Evolutionary conservation across 2,329 filamentous ascomycete genomes (phyloP).

Genomic region (Coniochaeta sp.): DNA sequence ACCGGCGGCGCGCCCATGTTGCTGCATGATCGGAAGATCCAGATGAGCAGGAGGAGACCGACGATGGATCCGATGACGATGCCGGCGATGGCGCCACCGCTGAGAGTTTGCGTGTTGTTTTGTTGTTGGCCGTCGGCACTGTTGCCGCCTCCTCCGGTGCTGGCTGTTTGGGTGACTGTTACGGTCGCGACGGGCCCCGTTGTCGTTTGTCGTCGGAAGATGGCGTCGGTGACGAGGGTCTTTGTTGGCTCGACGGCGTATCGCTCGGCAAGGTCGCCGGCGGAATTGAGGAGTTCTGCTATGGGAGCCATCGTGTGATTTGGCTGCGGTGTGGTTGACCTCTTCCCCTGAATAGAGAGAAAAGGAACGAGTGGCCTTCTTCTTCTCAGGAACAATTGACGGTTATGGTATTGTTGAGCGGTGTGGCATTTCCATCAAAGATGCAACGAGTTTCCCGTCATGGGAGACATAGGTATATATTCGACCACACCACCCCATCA

Average conservation of each 20-base stretch:
- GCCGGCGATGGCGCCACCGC: slow-evolving; percentile 42
- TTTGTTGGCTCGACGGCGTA: neutral
- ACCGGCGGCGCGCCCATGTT: slow-evolving; percentile 30
- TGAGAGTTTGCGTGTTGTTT: slow-evolving; percentile 19
- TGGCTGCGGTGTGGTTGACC: neutral
- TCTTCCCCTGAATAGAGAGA: neutral
- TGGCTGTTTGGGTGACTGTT: neutral
- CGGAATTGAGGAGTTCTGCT: neutral
- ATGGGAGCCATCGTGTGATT: slow-evolving; percentile 1
- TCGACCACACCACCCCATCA: too few relatives aligned
- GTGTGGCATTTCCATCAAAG: neutral
- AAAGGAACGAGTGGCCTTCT: neutral
- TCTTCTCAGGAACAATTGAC: too few relatives aligned
- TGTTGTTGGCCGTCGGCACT: neutral
- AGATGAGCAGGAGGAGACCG: slow-evolving; percentile 37
- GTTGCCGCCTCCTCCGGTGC: neutral
- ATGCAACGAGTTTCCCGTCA: neutral
- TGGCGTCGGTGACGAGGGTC: neutral
- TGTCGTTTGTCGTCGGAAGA: neutral
- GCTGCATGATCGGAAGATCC: slow-evolving; percentile 38
- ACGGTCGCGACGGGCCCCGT: neutral
- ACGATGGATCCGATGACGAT: slow-evolving; percentile 42
- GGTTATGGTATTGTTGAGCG: too few relatives aligned
- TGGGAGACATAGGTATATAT: slow-evolving; percentile 1
- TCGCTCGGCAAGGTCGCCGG: neutral